Evolutionary conservation across 768 basidiomycete genomes (phyloP), one percentile per base, ranked within the genome.

Genomic region (Rhodosporidiobolus sp.): DNA sequence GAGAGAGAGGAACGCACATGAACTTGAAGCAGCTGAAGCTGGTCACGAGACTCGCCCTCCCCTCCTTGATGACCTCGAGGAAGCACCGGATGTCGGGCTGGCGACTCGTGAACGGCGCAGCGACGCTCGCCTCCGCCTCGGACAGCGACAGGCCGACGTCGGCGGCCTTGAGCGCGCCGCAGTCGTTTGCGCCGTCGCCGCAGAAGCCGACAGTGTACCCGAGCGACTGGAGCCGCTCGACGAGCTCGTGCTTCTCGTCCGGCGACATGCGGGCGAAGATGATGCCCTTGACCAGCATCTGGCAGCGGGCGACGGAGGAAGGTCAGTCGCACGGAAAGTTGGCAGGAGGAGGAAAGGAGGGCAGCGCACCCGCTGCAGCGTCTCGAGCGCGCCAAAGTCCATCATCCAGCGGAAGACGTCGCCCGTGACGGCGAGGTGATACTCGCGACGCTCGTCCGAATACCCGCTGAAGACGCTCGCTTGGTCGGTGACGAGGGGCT

Each of bases 11-110:
- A 48, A 84, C 91, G 81, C 77, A 94, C 95, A 99, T 99, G 79
- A 97, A 99, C 82, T 99, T 99, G 88, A 99, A 99, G 83, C 95
- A 98, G 76, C 93, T 94, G 82, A 99, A 99, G 80, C 93, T 95
- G 2, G 96, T 98, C 64, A 96, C 95, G 64, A 99, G 84, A 1
- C 96, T 95, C 14, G 93, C 92, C 55, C 96, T 86, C 14, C 96
- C 96, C 79, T 99, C 95, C 78, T 89, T 92, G 83, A 99, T 94
- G 63, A 99, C 90, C 77, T 98, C 94, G 43, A 98, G 85, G 55
- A 97, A 92, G 80, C 96, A 99, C 54, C 90, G 87, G 78, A 99
- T 94, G 81, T 99, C 96, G 4, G 96, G 91, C 1, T 88, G 91
- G 56, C 88, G 89, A 73, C 90, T 90, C 10, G 96, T 98, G 81